Base-by-base conservation (phyloP, 129 eudicot genomes). In the Pittosporum tobira region DNA sequence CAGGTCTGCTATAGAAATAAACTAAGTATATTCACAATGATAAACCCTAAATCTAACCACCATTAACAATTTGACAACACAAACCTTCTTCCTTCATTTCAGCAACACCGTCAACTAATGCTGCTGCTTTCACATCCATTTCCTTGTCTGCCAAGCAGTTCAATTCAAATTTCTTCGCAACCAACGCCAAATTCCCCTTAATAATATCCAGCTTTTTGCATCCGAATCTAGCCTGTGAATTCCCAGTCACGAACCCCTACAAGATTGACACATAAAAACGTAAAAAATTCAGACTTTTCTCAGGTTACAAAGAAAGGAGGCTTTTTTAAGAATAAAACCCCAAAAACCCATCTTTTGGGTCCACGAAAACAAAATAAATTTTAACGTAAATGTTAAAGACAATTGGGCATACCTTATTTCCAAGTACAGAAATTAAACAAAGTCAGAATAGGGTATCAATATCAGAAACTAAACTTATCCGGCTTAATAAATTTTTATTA, bases 51-150 rank as follows among this genome's bases (percentile, higher is more conserved):
- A 43, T n/a, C 42, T 28, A 29, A 21, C 38, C 22, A 55, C 25
- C 6, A 48, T 54, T 34, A 42, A 37, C n/a, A 38, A 5, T 29
- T 30, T 31, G 38, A 16, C 16, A 49, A 34, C 6, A 72, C 75
- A 51, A 65, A 87, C 95, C 88, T 52, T 68, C 88, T 52, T 68
- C 61, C 8, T 73, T 51, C 60, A 79, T 55, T 57, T 73, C 81
- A 3, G 82, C 75, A 64, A 76, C 56, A 29, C 66, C 64, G 25
- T 78, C 83, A 59, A 63, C 77, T 6, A 64, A 68, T 23, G 83
- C 94, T 0, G 85, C 66, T 8, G 75, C 50, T 23, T 72, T 72
- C 54, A 81, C 72, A 59, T 83, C 83, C 87, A 91, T 80, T 62
- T 70, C 82, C 45, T 67, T 85, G 62, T 73, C 88, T 64, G 72